A percentile compares a stretch with the other conserved stretches of the same genome.
Evolutionary conservation across 352 stramenopile genomes (phyloP).

Genomic region (Phytopythium helicoides): DNA sequence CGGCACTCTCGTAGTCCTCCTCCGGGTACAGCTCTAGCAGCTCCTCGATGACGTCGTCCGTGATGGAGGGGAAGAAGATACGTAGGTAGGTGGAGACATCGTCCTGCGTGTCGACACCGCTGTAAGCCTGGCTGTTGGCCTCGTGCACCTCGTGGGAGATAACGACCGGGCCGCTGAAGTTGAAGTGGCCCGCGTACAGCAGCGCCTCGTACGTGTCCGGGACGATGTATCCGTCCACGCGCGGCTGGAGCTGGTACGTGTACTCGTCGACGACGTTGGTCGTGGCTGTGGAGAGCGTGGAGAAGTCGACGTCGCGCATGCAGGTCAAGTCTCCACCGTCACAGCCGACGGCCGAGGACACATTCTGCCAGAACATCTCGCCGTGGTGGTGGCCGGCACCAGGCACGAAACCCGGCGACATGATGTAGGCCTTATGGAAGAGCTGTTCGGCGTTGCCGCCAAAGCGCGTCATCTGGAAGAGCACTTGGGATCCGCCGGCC

Average conservation of each 20-base stretch:
- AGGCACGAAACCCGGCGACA: constrained; percentile 17
- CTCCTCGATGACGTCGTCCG: constrained; percentile 17
- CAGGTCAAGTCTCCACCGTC: constrained; percentile 16
- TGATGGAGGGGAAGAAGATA: constrained; percentile 20
- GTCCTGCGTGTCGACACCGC: constrained; percentile 11
- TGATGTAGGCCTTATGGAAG: constrained; percentile 28
- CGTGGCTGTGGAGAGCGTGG: constrained; percentile 7
- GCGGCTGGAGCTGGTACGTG: constrained; percentile 23
- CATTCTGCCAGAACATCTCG: constrained; percentile 27
- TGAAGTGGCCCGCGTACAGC: constrained; percentile 27
- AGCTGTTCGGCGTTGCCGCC: constrained; percentile 17
- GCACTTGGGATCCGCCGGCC: constrained; percentile 15
- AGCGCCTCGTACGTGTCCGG: constrained; percentile 23
- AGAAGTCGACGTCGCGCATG: constrained; percentile 18
- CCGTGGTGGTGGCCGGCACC: constrained; percentile 19
- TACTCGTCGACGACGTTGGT: constrained; percentile 11
- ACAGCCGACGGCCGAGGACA: constrained; percentile 15
- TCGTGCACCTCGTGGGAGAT: constrained; percentile 24
- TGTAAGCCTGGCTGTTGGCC: constrained; percentile 8
- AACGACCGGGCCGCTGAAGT: constrained; percentile 24
- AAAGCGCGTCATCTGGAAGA: constrained; percentile 29
- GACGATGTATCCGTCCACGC: constrained; percentile 20
- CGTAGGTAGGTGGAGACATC: constrained; percentile 19
- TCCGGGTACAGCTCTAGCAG: constrained; percentile 20
- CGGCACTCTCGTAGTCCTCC: constrained; percentile 14